A percentile compares a stretch with the other conserved stretches of the same genome.
Evolutionary conservation across 2,329 filamentous ascomycete species (phyloP).

Genomic region (Cladophialophora exuberans): DNA sequence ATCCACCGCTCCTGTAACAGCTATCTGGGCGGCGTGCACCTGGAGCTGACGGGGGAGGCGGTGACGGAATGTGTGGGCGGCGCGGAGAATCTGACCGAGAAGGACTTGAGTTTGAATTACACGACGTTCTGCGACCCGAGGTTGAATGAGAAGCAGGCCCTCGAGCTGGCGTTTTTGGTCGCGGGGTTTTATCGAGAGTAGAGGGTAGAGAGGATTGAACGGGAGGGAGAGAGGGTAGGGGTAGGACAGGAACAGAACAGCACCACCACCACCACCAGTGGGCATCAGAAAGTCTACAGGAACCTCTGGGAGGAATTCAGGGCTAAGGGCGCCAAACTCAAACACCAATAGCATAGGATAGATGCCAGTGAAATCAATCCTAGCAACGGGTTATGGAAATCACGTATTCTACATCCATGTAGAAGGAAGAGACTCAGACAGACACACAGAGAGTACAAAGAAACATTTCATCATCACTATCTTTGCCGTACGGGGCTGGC

Average conservation of each 20-base stretch:
- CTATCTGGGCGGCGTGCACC: conserved; percentile 89
- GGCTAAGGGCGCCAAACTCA: no score
- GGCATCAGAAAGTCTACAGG: no score
- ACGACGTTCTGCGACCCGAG: conserved; percentile 95
- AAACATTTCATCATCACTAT: no score
- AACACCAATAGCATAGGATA: no score
- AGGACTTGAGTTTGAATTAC: conserved; percentile 87
- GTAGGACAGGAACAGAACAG: not conserved
- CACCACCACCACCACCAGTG: no score
- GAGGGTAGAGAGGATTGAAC: not conserved
- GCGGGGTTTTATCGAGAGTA: conserved; percentile 72
- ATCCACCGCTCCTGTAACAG: conserved; percentile 84
- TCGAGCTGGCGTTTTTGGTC: conserved; percentile 91
- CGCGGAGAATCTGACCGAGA: conserved; percentile 81
- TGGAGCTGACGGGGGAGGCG: conserved; percentile 92
- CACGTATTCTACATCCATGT: no score
- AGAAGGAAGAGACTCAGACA: no score
- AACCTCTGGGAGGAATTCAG: no score
- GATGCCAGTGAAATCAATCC: no score
- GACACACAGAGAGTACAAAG: no score
- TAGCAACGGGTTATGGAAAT: no score
- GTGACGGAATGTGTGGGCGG: conserved; percentile 96
- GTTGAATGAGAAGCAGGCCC: conserved; percentile 95
- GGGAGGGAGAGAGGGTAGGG: not conserved
- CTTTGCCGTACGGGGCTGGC: no score